Evolutionary conservation across 139 green algal genomes (phyloP).

Genomic region (Dunaliella primolecta): DNA sequence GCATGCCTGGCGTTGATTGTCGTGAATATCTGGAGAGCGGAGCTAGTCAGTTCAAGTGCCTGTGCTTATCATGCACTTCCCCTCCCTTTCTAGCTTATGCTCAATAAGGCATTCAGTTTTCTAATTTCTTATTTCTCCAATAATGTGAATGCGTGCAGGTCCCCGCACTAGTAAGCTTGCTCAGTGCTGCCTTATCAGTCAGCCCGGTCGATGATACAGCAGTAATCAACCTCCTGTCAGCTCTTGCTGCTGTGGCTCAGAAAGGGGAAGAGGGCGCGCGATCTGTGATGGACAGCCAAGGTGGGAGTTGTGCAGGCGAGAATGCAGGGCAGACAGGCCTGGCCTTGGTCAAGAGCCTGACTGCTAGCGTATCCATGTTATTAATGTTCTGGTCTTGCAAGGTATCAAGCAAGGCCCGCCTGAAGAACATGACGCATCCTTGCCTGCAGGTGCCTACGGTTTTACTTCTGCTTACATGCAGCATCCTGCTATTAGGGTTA

Average conservation of each 20-base stretch:
- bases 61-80: no score
- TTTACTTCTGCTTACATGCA: no score
- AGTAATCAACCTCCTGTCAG: conserved; percentile 17
- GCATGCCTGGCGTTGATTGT: no score
- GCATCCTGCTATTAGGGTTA: no score
- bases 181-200: neutral
- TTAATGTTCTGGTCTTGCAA: neutral
- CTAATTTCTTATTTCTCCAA: no score
- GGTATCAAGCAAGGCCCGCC: neutral
- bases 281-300: conserved; percentile 2
- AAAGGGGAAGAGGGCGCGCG: conserved; percentile 13
- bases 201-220: neutral
- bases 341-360: neutral
- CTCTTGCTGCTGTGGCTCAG: conserved; percentile 13
- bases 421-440: neutral
- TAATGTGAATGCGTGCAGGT: neutral
- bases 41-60: no score
- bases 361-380: neutral
- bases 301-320: neutral
- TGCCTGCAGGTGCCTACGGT: neutral
- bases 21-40: no score
- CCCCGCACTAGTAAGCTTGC: neutral
- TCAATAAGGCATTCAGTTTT: no score
- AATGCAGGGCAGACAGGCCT: neutral
- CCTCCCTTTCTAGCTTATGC: no score